phyloP scores from a whole-genome alignment of 495 filamentous ascomycete species.

The Podospora pseudoanserina region DNA sequence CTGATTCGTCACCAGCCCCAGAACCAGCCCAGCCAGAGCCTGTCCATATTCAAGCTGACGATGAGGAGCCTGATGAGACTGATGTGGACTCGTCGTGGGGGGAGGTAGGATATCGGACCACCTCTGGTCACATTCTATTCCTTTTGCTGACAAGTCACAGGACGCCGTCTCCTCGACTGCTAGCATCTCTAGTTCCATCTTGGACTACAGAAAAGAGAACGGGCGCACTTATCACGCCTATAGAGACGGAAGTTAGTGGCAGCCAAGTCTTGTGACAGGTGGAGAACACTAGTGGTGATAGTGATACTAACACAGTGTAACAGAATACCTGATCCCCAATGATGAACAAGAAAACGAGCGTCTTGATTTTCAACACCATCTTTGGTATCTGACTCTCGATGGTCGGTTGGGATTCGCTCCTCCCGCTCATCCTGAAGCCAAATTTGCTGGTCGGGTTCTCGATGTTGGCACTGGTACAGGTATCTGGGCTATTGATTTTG shows the following conservation, averaged over 20 bases:
- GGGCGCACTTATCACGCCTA: conserved; percentile 50
- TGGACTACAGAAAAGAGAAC: conserved; percentile 39
- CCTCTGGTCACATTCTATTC: background rate
- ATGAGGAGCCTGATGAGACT: background rate
- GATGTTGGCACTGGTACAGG: conserved; percentile 30
- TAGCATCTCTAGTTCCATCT: conserved; percentile 34
- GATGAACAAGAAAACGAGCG: conserved; percentile 25
- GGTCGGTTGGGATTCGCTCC: conserved; percentile 19
- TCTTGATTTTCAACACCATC: conserved; percentile 27
- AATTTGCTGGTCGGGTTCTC: conserved; percentile 16
- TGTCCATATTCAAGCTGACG: background rate
- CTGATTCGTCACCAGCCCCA: background rate
- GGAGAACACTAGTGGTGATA: background rate
- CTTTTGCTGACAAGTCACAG: background rate
- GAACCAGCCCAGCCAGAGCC: background rate
- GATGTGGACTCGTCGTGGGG: background rate
- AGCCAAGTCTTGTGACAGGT: background rate
- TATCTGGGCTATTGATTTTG: conserved; percentile 30
- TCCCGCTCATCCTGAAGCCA: conserved; percentile 6
- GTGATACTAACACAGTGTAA: background rate
- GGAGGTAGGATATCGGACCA: background rate
- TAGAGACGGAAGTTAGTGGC: conserved; percentile 33
- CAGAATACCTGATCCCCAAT: conserved; percentile 20
- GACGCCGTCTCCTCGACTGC: conserved; percentile 13
- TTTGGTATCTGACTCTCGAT: conserved; percentile 19